A percentile compares a stretch with the other conserved stretches of the same genome.
These are phyloP conservation scores for Penicillium odoratum DNA, from an alignment of 495 filamentous ascomycete genomes.

Conservation along the genomic window DNA sequence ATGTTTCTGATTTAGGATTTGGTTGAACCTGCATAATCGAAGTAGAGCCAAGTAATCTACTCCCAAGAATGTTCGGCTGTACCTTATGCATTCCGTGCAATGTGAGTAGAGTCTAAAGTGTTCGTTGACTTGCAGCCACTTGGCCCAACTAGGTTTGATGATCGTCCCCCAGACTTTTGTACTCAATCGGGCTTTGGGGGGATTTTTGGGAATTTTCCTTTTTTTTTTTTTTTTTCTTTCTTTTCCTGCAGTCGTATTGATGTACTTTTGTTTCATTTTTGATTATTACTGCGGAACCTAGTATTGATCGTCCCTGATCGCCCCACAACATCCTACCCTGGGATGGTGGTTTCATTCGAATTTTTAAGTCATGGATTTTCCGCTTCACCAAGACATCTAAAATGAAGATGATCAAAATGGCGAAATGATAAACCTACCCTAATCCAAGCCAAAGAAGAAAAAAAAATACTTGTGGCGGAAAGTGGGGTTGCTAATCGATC, in stretches of 20 bases:
- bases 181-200: not conserved
- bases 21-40: conserved; percentile 9
- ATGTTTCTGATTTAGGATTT: conserved; percentile 6
- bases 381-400: not conserved
- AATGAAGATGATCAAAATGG: not conserved
- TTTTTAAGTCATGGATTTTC: not conserved
- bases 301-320: conserved; percentile 1
- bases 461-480: not conserved
- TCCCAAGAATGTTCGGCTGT: conserved; percentile 24
- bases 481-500: conserved; percentile 16
- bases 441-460: not conserved
- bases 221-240: not conserved
- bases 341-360: not conserved
- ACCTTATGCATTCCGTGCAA: conserved; percentile 22
- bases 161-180: not conserved
- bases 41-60: not conserved
- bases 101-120: conserved; percentile 28
- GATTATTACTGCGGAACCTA: not conserved
- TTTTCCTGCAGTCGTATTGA: not conserved
- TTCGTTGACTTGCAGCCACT: not conserved
- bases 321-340: not conserved
- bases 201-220: not conserved
- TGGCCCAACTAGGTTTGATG: not conserved
- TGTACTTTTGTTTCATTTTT: conserved; percentile 1
- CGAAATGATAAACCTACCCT: not conserved